Evolutionary conservation across 495 filamentous ascomycete genomes (phyloP).

Genomic region (Daldinia loculata): DNA sequence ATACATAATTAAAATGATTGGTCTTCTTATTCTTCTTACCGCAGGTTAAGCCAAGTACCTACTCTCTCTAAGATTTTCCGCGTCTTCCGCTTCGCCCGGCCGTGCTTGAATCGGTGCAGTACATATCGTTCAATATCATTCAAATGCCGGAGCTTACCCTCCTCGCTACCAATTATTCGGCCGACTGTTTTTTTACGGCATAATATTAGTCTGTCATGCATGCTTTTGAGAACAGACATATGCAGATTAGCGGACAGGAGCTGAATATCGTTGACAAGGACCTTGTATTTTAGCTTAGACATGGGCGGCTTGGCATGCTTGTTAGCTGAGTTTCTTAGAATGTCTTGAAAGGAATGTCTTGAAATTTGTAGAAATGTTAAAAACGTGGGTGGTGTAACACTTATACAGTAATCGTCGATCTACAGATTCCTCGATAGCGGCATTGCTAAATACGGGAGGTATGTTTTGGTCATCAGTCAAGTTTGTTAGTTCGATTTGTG

Average conservation of each 20-base stretch:
- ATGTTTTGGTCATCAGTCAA: conserved; percentile 3
- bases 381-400: not conserved
- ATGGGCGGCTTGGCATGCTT: not conserved
- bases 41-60: not conserved
- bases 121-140: not conserved
- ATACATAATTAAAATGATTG: conserved; percentile 22
- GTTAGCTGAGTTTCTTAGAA: not conserved
- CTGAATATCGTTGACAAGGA: not conserved
- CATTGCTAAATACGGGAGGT: not conserved
- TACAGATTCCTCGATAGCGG: not conserved
- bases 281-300: not conserved
- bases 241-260: not conserved
- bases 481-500: not conserved
- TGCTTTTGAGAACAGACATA: not conserved
- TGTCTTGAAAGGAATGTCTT: not conserved
- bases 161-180: not conserved
- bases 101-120: not conserved
- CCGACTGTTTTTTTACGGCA: not conserved
- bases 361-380: not conserved
- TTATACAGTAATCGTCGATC: not conserved
- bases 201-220: not conserved
- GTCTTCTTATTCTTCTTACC: not conserved
- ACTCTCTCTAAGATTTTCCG: conserved; percentile 12
- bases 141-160: not conserved
- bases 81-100: conserved; percentile 15